These are phyloP conservation scores for Ophiostoma sp. DNA, from an alignment of 2,329 filamentous ascomycete genomes.

Conservation along the genomic window DNA sequence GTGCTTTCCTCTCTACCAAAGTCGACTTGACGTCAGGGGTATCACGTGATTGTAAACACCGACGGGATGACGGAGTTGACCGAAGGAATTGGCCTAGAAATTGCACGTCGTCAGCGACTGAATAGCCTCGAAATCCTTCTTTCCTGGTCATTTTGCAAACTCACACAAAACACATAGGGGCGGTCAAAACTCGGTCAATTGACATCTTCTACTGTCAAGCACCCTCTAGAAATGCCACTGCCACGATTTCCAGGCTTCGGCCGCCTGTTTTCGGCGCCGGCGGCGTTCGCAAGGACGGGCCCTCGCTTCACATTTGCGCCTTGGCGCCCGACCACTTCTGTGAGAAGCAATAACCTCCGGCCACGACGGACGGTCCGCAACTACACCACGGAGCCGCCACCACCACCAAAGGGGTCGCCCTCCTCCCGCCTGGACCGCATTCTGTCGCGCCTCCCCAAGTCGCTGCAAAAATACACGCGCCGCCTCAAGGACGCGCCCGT, in stretches of 20 bases:
- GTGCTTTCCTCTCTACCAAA: neutral
- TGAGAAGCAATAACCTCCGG: neutral
- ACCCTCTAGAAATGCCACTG: neutral
- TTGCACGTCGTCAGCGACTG: neutral
- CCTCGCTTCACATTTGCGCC: neutral
- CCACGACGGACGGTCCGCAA: neutral
- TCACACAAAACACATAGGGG: neutral
- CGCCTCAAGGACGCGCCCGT: conserved; percentile 74
- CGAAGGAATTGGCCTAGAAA: neutral
- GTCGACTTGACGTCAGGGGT: neutral
- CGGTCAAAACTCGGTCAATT: neutral
- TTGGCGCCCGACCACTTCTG: neutral
- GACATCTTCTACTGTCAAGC: no score
- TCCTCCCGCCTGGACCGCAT: conserved; percentile 46
- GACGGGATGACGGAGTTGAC: neutral
- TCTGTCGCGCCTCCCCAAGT: conserved; percentile 59
- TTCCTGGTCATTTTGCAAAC: neutral
- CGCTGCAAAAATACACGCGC: conserved; percentile 67
- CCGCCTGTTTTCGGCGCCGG: neutral
- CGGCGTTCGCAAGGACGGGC: neutral
- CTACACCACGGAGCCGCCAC: neutral
- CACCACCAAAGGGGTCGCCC: neutral
- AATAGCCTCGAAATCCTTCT: neutral
- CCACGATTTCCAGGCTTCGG: neutral
- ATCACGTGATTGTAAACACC: conserved; percentile 24